Evolutionary conservation across 169 alveolate genomes (phyloP).

Genomic region (Miamiensis avidus): DNA sequence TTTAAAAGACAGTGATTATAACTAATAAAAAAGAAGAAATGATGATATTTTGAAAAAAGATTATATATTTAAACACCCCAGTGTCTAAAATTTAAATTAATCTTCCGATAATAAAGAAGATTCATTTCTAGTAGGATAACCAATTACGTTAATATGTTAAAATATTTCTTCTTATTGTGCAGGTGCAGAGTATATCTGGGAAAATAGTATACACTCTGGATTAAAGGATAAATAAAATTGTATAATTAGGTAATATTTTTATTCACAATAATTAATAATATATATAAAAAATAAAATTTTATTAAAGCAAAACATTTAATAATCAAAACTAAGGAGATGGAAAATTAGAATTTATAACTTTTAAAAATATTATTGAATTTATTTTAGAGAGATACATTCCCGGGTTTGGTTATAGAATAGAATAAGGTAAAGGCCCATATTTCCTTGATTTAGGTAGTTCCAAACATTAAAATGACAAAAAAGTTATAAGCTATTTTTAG

Average conservation of each 20-base stretch:
- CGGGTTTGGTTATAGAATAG: slow-evolving; percentile 33
- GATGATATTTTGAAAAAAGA: no score
- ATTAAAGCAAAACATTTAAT: no score
- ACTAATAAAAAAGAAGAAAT: no score
- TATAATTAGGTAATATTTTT: not conserved
- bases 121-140: slow-evolving; percentile 24
- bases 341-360: slow-evolving; percentile 34
- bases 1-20: no score
- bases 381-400: slow-evolving; percentile 31
- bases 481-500: slow-evolving; percentile 34
- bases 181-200: slow-evolving; percentile 35
- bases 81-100: no score
- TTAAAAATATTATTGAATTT: slow-evolving; percentile 22
- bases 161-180: slow-evolving; percentile 39
- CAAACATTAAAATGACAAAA: slow-evolving; percentile 4
- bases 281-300: no score
- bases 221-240: not conserved
- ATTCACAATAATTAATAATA: no score
- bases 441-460: slow-evolving; percentile 2
- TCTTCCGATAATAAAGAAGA: no score
- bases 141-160: slow-evolving; percentile 19
- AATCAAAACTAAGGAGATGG: slow-evolving; percentile 39
- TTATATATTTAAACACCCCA: no score
- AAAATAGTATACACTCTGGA: slow-evolving; percentile 21
- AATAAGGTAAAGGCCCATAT: slow-evolving; percentile 29